A percentile compares a stretch with the other conserved stretches of the same genome.
Evolutionary conservation across 148 eudicot genomes (phyloP).

Genomic region (Nepenthes gracilis): DNA sequence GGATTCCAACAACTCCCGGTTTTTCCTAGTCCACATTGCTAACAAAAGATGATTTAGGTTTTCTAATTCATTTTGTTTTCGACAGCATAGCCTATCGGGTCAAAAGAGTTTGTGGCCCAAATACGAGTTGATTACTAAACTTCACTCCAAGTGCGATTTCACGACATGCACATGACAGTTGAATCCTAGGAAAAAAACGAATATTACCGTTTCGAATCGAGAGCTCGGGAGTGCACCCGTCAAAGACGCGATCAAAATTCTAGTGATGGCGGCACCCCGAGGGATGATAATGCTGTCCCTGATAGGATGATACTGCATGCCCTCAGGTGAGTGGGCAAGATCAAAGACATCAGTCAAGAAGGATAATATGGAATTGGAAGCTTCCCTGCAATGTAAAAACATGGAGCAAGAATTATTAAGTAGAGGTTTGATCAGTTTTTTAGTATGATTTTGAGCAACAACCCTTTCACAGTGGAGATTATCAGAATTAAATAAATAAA

Average conservation of each 20-base stretch:
- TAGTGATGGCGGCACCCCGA: slow-evolving; percentile 64
- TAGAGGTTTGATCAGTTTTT: background rate
- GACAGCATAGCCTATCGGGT: too few species aligned
- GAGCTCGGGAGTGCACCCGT: slow-evolving; percentile 97
- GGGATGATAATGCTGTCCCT: slow-evolving; percentile 80
- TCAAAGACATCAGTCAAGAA: slow-evolving; percentile 91
- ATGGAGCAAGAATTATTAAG: slow-evolving; percentile 4
- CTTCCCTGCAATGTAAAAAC: slow-evolving; percentile 63
- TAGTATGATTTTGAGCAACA: background rate
- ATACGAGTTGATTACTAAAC: too few species aligned
- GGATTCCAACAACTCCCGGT: too few species aligned
- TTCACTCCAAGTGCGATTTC: too few species aligned
- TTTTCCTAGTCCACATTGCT: too few species aligned
- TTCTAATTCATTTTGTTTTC: too few species aligned
- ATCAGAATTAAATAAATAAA: too few species aligned
- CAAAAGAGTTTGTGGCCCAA: too few species aligned
- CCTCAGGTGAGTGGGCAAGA: slow-evolving; percentile 52
- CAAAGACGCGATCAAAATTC: slow-evolving; percentile 75
- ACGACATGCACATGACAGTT: background rate
- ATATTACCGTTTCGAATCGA: slow-evolving; percentile 65
- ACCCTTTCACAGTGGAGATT: too few species aligned
- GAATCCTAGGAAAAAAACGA: background rate
- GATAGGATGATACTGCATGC: slow-evolving; percentile 42
- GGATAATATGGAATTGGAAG: slow-evolving; percentile 87
- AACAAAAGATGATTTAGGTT: too few species aligned